Base-by-base conservation (phyloP, 805 yeast species). In the Myxozyma sirexii region DNA sequence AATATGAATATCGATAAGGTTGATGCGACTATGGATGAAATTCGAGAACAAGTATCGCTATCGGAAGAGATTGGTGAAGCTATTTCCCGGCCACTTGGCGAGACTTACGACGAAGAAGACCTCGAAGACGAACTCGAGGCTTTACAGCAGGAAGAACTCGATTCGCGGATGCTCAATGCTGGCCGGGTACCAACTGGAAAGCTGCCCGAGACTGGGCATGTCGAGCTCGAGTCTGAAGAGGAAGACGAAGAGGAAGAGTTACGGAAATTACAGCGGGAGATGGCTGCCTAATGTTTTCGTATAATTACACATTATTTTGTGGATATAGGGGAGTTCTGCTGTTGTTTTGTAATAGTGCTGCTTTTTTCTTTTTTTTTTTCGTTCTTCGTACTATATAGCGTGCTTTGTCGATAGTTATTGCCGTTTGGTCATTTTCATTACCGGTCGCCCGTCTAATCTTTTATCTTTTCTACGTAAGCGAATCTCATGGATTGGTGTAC, bases 61-160 rank as follows among this genome's bases (percentile, higher is more conserved):
- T 88, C 96, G 44, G 97, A 91, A 67, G 99, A 94, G 78, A 91
- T 94, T 56, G 86, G 96, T 50, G 97, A 94, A 59, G 98, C 99
- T 41, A 91, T 94, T 59, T 87, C 97, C 50, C 84, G 97, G 76
- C 97, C 99, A 4, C 82, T 94, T 66, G 96, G 96, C 56, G 80
- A 80, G 53, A 42, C 57, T 23, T 46, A 52, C 31, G 85, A 82
- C 66, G 79, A 86, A 33, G 96, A 89, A 71, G 96, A 90, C 68
- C 97, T 91, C 69, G 99, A 94, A 75, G 97, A 92, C 67, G 99
- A 94, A 75, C 82, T 94, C 73, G 96, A 90, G 59, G 88, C 85
- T 57, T 79, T 91, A 69, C 90, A 91, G 74, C 91, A 88, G 74
- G 97, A 90, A 75, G 88, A 85, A 59, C 79, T 83, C 57, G 88